Percentiles rank a stretch among this genome's conserved stretches.
Conservation (phyloP, 23 red algal species). For the Chondrus crispus region DNA sequence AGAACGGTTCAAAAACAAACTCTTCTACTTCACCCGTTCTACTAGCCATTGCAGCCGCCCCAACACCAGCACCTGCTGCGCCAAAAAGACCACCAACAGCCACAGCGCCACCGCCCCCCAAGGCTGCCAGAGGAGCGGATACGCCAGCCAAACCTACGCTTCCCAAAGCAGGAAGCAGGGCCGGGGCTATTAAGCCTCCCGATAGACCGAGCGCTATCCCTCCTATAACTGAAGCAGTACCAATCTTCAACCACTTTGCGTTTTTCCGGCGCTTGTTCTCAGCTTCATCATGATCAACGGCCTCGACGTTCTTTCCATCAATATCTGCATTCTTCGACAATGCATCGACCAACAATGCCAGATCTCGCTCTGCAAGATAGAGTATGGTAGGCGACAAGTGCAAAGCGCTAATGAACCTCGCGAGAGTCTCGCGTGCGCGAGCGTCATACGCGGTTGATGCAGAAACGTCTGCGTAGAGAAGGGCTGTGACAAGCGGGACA, state of each 20-base stretch:
- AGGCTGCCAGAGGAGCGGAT: slow-evolving; percentile 36
- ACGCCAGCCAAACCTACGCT: slow-evolving; percentile 47
- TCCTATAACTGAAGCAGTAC: slow-evolving; percentile 28
- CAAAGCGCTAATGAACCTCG: slow-evolving; percentile 20
- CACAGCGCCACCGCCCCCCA: slow-evolving; percentile 47
- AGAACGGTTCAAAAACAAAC: slow-evolving; percentile 65
- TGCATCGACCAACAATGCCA: slow-evolving; percentile 30
- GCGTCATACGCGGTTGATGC: slow-evolving; percentile 40
- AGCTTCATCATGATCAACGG: slow-evolving; percentile 4
- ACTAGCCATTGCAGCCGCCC: slow-evolving; percentile 48
- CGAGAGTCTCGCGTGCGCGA: slow-evolving; percentile 24
- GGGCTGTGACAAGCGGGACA: neutral
- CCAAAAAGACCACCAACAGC: slow-evolving; percentile 59
- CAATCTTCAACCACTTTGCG: slow-evolving; percentile 64
- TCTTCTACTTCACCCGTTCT: slow-evolving; percentile 47
- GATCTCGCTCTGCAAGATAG: slow-evolving; percentile 35
- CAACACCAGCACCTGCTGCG: slow-evolving; percentile 60
- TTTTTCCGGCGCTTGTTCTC: slow-evolving; percentile 15
- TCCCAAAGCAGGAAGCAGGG: slow-evolving; percentile 42
- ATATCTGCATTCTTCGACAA: neutral
- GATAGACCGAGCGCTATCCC: slow-evolving; percentile 44
- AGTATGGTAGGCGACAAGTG: slow-evolving; percentile 36
- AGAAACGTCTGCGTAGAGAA: slow-evolving; percentile 51
- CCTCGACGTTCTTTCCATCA: slow-evolving; percentile 39
- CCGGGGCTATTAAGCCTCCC: slow-evolving; percentile 56